These are phyloP conservation scores for Fibroporia radiculosa DNA, from an alignment of 768 basidiomycete genomes.

Conservation along the genomic window DNA sequence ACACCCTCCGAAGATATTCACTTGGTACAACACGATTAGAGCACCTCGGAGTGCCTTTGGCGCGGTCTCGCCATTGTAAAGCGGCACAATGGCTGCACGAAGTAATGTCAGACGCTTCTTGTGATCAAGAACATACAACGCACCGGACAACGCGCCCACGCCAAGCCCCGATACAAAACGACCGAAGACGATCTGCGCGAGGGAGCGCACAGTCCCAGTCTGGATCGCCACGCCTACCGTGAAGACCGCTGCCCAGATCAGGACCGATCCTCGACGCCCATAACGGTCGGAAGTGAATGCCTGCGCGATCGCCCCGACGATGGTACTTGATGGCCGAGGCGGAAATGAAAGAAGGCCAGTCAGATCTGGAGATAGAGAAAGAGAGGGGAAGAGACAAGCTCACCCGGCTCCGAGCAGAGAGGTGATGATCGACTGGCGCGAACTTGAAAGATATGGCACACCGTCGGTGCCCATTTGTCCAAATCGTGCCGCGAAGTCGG, in stretches of 20 bases:
- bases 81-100: constrained; percentile 23
- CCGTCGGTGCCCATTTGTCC: constrained; percentile 46
- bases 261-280: constrained; percentile 65
- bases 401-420: constrained; percentile 72
- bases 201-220: constrained; percentile 51
- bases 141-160: constrained; percentile 67
- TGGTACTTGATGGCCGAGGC: constrained; percentile 10
- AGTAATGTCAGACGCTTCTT: too few species aligned
- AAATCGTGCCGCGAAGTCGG: constrained; percentile 65
- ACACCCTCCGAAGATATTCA: constrained; percentile 76
- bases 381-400: constrained; percentile 13
- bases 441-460: constrained; percentile 43
- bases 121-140: not conserved
- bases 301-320: constrained; percentile 52
- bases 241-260: constrained; percentile 71
- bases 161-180: constrained; percentile 72
- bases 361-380: constrained; percentile 33
- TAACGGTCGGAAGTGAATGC: constrained; percentile 70
- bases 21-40: constrained; percentile 65
- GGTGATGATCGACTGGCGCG: constrained; percentile 70
- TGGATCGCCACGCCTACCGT: constrained; percentile 64
- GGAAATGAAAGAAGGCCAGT: constrained; percentile 28
- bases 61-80: constrained; percentile 75
- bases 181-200: constrained; percentile 65
- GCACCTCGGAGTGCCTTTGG: constrained; percentile 71